phyloP scores from a whole-genome alignment of 768 basidiomycete species.

The Tricholoma flavovirens region DNA sequence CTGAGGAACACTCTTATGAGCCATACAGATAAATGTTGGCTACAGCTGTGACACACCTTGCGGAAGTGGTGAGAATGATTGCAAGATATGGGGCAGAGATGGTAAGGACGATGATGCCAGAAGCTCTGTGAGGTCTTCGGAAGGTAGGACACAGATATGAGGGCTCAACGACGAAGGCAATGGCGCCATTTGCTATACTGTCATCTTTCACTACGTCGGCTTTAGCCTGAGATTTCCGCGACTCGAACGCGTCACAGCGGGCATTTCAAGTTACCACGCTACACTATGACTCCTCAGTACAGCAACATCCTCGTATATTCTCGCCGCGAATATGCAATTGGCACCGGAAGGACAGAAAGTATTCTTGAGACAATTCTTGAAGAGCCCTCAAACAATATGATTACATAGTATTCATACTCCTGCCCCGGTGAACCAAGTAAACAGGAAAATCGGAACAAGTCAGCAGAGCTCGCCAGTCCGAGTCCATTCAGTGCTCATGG shows the following conservation, averaged over 20 bases:
- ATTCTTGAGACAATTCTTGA: too few species aligned
- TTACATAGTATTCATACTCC: too few species aligned
- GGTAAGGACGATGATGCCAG: conserved; percentile 58
- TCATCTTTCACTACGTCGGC: too few species aligned
- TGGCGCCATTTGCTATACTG: conserved; percentile 33
- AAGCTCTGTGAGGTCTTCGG: conserved; percentile 62
- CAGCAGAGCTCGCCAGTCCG: background rate
- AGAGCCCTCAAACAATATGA: too few species aligned
- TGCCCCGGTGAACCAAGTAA: background rate
- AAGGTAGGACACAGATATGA: conserved; percentile 70
- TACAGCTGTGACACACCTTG: conserved; percentile 54
- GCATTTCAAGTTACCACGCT: too few species aligned
- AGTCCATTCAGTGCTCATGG: background rate
- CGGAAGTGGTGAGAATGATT: conserved; percentile 80
- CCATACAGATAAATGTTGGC: conserved; percentile 1
- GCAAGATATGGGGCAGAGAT: conserved; percentile 65
- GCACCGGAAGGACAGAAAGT: too few species aligned
- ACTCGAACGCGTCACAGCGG: too few species aligned
- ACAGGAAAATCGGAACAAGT: background rate
- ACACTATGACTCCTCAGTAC: too few species aligned
- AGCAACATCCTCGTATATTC: too few species aligned
- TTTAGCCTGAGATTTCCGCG: too few species aligned
- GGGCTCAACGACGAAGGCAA: conserved; percentile 76
- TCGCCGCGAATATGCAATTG: too few species aligned
- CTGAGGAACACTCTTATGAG: conserved; percentile 30